These are phyloP conservation scores for Alternaria arbusti DNA, from an alignment of 2,329 filamentous ascomycete species.

Conservation along the genomic window DNA sequence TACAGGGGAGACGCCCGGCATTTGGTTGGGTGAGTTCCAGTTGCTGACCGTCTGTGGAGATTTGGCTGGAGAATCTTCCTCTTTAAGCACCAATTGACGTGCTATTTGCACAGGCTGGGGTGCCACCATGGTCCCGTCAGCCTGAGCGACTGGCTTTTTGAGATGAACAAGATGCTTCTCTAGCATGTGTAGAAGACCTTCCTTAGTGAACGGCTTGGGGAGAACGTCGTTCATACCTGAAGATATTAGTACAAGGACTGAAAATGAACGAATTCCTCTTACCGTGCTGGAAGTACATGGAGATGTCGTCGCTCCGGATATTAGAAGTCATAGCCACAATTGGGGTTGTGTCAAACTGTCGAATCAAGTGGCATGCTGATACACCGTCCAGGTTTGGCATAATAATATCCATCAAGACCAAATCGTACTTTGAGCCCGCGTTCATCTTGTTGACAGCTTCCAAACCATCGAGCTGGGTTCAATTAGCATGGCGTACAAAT, in stretches of 20 bases:
- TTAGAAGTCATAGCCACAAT: constrained; percentile 99
- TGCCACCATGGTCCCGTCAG: constrained; percentile 56
- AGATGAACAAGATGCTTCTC: constrained; percentile 88
- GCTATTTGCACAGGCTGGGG: constrained; percentile 59
- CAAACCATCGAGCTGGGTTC: constrained; percentile 75
- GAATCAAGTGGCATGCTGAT: constrained; percentile 90
- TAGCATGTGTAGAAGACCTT: constrained; percentile 79
- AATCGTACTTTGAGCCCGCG: constrained; percentile 67
- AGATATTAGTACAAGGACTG: constrained; percentile 30
- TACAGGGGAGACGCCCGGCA: constrained; percentile 64
- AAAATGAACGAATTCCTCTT: constrained; percentile 47
- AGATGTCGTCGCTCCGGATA: constrained; percentile 93
- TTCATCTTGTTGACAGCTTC: constrained; percentile 90
- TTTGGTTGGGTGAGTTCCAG: constrained; percentile 68
- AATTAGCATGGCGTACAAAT: constrained; percentile 31
- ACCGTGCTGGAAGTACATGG: constrained; percentile 97
- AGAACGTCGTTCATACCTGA: constrained; percentile 96
- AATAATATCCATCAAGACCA: constrained; percentile 71
- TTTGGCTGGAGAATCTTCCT: constrained; percentile 67
- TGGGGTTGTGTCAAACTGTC: constrained; percentile 82
- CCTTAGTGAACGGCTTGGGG: constrained; percentile 92
- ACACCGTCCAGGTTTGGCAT: constrained; percentile 97
- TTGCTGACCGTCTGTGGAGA: constrained; percentile 66
- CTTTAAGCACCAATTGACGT: constrained; percentile 63
- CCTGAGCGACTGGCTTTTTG: constrained; percentile 65